Evolutionary conservation across 805 yeast genomes (phyloP), one percentile per base, ranked within the genome.

Genomic region (Ogataea populi-albae): DNA sequence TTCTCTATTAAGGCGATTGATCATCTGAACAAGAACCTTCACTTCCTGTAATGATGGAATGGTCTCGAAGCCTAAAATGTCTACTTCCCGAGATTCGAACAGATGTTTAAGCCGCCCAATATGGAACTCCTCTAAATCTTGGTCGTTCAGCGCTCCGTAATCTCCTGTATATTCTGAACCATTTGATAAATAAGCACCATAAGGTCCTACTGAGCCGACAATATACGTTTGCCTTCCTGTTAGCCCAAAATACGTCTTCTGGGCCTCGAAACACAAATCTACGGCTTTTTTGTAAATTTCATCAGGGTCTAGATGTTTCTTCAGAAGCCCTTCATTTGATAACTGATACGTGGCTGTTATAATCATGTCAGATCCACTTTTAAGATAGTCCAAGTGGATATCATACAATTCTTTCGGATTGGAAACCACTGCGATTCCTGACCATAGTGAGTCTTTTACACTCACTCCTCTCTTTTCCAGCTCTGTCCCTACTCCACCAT

Each of bases 141-240:
- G 61, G 7, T 55, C 53, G 3, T 61, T 52, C 6, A 57, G 62
- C 17, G 55, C 64, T 8, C 66, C 69, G 54, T 83, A 84, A 33
- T 77, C 68, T 2, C 94, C 94, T 3, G 80, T 75, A 48, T 80
- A 86, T 50, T 86, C 95, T 0, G 81, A 68, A 1, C 88, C 87
- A 43, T 76, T 68, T 19, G 81, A 76, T 23, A 81, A 52, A 45
- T 61, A 77, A 0, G 89, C 84, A 1, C 89, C 94, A 54, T 75
- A 86, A 0, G 95, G 86, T 0, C 95, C 95, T 23, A 84, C 59
- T 6, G 85, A 75, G 0, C 85, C 94, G 2, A 75, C 75, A 4
- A 79, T 66, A 26, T 47, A 49, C 6, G 49, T 29, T 10, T 28
- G 8, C 9, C 30, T 37, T 3, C 42, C 45, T 6, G 44, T 30